Evolutionary conservation across 1,284 basidiomycete species (phyloP), one percentile per base, ranked within the genome.

Genomic region (Trichosporon sp.): DNA sequence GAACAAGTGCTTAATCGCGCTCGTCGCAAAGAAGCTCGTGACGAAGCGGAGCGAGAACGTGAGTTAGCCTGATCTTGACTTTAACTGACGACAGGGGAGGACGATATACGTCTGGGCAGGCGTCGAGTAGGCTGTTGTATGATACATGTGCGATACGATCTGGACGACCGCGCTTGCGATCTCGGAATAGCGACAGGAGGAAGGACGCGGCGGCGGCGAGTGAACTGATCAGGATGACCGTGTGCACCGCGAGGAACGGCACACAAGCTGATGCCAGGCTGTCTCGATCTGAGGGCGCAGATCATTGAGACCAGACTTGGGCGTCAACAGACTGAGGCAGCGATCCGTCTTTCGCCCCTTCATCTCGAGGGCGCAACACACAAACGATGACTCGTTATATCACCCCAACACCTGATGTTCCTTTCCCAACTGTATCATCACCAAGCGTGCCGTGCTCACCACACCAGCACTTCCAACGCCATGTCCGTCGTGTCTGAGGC

Each of bases 1-100:
- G 59, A 96, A 97, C 84, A 96, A 95, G 83, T 94, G 93, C 76
- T 86, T 98, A 38, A 94, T 97, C 70, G 93, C 94, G 1, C 86
- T 97, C 1, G 93, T 96, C 1, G 91, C 91, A 76, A 88, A 93
- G 68, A 97, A 96, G 81, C 88, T 93, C 32, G 92, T 95, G 2
- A 85, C 86, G 65, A 96, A 95, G 82, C 77, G 74, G 26, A 83
- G 74, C 37, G 79, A 83, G 26, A 83, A 83, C 72, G 86, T 86
- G 73, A 76, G 85, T 85, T 21, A 2, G 12, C 31, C 11, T 3
- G 19, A 8, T 2, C 3, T n/a, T 4, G 16, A 4, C 43, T 19
- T 0, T 4, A 66, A 35, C 67, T 65, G 61, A 69, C 51, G 26
- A 10, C 40, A 71, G 70, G 73, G 71, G 4, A 66, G 66, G 66